Conservation (phyloP, 345 rosid species). For the Diplotaxis tenuifolia region DNA sequence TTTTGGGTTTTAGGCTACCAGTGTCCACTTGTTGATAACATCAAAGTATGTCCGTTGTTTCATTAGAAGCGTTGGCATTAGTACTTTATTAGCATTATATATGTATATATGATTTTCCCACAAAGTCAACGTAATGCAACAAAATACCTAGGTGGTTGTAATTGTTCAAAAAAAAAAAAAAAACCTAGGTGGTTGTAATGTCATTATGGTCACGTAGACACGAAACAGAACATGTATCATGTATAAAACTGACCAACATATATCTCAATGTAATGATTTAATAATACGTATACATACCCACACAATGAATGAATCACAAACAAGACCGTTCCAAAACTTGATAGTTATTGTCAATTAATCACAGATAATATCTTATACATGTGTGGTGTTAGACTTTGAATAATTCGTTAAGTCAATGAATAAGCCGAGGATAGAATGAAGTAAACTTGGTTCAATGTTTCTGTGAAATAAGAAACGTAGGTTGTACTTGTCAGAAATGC, state of each 20-base stretch:
- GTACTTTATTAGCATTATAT: background rate
- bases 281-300: slow-evolving; percentile 15
- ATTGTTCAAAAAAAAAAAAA: too few species aligned
- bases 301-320: slow-evolving; percentile 10
- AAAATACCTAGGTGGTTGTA: background rate
- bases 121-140: slow-evolving; percentile 25
- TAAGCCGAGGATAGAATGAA: background rate
- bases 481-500: slow-evolving; percentile 17
- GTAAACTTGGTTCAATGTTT: background rate
- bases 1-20: slow-evolving; percentile 22
- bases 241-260: slow-evolving; percentile 10
- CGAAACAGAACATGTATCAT: slow-evolving; percentile 25
- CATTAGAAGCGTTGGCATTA: slow-evolving; percentile 11
- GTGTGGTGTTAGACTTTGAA: background rate
- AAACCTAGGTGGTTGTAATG: slow-evolving; percentile 25
- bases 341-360: background rate
- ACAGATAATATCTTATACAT: background rate
- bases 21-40: slow-evolving; percentile 27
- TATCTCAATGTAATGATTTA: background rate
- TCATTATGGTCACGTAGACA: slow-evolving; percentile 21
- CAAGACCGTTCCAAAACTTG: slow-evolving; percentile 12
- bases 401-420: background rate
- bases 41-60: slow-evolving; percentile 24
- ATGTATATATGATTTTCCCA: background rate
- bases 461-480: background rate